phyloP scores from a whole-genome alignment of 345 rosid genomes.

The Populus alba region DNA sequence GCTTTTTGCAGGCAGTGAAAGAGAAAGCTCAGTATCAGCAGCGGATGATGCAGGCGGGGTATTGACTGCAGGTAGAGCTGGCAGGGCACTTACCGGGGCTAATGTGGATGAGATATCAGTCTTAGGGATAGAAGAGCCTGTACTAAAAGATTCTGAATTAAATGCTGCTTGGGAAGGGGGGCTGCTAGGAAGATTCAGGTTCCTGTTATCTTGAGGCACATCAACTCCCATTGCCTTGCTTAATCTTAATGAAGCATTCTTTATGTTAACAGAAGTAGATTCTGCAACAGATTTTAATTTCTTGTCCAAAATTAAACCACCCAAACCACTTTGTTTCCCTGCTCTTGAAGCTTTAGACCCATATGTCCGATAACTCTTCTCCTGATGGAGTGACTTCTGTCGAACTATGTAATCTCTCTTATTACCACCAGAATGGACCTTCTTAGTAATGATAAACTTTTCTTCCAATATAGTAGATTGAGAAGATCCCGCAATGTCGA shows the following conservation, averaged over 20 bases:
- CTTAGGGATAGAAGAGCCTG: conserved; percentile 31
- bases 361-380: conserved; percentile 53
- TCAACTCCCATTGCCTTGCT: conserved; percentile 47
- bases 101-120: conserved; percentile 23
- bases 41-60: conserved; percentile 30
- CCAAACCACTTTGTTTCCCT: conserved; percentile 51
- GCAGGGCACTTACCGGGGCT: conserved; percentile 17
- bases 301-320: conserved; percentile 55
- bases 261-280: conserved; percentile 43
- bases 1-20: conserved; percentile 50
- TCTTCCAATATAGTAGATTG: conserved; percentile 56
- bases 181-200: conserved; percentile 23
- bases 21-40: conserved; percentile 63
- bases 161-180: conserved; percentile 33
- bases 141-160: conserved; percentile 29
- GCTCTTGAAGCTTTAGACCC: conserved; percentile 62
- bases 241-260: conserved; percentile 47
- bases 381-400: conserved; percentile 69
- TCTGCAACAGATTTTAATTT: conserved; percentile 55
- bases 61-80: conserved; percentile 28
- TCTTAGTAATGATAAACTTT: conserved; percentile 56
- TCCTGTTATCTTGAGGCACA: conserved; percentile 40
- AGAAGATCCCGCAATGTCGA: conserved; percentile 42
- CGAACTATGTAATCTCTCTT: conserved; percentile 70
- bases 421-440: conserved; percentile 47